Conservation (phyloP, 2,329 filamentous ascomycete species). For the Pseudocercospora macadamiae region DNA sequence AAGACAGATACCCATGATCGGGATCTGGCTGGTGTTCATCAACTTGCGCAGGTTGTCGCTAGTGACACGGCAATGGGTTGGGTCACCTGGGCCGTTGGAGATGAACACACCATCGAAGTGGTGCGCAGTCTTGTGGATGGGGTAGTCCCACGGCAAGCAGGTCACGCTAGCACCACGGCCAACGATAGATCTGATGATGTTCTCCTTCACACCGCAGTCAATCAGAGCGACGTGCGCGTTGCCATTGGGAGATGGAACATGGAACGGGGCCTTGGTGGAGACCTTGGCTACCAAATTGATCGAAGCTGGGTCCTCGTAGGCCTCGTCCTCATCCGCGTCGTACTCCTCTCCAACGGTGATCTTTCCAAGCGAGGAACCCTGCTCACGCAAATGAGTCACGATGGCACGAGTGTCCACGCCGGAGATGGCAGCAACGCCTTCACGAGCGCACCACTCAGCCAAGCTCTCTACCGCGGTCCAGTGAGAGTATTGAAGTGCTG, state of each 20-base stretch:
- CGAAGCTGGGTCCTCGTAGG: slow-evolving; percentile 90
- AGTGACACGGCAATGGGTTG: slow-evolving; percentile 92
- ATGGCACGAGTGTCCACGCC: slow-evolving; percentile 97
- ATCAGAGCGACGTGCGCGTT: slow-evolving; percentile 90
- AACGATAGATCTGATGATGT: slow-evolving; percentile 94
- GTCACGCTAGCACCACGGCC: slow-evolving; percentile 89
- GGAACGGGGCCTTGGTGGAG: slow-evolving; percentile 97
- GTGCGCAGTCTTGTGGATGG: slow-evolving; percentile 95
- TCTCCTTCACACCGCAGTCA: slow-evolving; percentile 99
- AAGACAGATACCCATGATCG: slow-evolving; percentile 97
- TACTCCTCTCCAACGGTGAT: slow-evolving; percentile 97
- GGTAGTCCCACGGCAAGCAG: slow-evolving; percentile 94
- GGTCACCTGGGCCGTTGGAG: slow-evolving; percentile 97
- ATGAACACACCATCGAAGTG: slow-evolving; percentile 99
- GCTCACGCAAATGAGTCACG: slow-evolving; percentile 92
- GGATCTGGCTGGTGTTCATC: slow-evolving; percentile 87
- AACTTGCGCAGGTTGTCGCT: slow-evolving; percentile 89
- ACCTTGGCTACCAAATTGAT: slow-evolving; percentile 97
- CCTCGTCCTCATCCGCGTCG: slow-evolving; percentile 96
- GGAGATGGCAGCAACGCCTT: slow-evolving; percentile 93
- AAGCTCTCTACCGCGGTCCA: slow-evolving; percentile 98
- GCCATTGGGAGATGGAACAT: slow-evolving; percentile 81
- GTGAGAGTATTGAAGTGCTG: slow-evolving; percentile 91
- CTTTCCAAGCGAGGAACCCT: slow-evolving; percentile 91
- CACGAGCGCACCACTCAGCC: slow-evolving; percentile 90